Base-by-base conservation (phyloP, 768 basidiomycete genomes). In the Suillus paluster region DNA sequence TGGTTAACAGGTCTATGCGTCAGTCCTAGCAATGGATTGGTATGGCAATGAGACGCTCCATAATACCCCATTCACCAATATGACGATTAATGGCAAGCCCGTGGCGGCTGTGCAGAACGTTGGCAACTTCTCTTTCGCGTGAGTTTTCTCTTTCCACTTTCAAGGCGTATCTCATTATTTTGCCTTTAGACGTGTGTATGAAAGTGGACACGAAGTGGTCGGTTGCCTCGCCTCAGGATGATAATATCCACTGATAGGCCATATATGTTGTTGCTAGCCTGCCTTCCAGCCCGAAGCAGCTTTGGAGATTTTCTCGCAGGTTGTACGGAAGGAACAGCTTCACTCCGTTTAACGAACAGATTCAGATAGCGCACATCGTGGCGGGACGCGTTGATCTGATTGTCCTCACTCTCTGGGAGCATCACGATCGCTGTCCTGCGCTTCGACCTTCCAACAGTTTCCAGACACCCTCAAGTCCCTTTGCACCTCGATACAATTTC, bases 51-150 rank as follows among this genome's bases (percentile, higher is more conserved):
- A 74, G 45, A 74, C 73, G 1, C 66, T 81, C n/a, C 77, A 77
- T 58, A 68, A 65, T 34, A 81, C 80, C 5, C 76, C 78, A 14
- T 76, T 80, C n/a, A 79, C 64, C 5, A 87, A 87, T 62, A 86
- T 89, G 76, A 87, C 86, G 0, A 80, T 89, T 33, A 57, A 78
- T 41, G 84, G 82, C 2, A 72, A 70, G 5, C 65, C 84, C 0
- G 82, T 89, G 5, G 88, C 85, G 0, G 83, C 86, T 0, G 79
- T 88, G 17, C 82, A 86, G 68, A 87, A 88, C 56, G 83, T 89
- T 36, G 85, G 84, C 63, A 86, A 86, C 62, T 88, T 89, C 68
- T 78, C 84, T 0, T 90, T 89, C 70, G 88, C 87, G 86, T 88
- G 61, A 66, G 86, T 81, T 15, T 21, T 8, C 57, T 17, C 25